phyloP scores from a whole-genome alignment of 768 basidiomycete genomes.

The Mycena haematopus region DNA sequence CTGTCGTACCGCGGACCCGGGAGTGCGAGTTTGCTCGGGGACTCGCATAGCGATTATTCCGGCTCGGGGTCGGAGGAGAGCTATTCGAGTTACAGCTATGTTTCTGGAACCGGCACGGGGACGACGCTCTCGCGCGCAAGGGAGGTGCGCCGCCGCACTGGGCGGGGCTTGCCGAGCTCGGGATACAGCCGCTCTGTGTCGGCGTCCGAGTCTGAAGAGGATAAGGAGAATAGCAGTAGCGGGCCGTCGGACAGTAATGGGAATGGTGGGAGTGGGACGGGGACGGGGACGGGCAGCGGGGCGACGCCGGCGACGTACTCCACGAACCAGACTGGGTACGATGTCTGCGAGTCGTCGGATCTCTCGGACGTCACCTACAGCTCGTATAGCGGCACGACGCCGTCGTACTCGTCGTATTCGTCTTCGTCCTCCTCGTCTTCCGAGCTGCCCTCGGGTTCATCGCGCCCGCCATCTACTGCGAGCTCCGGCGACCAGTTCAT shows the following conservation, averaged over 20 bases:
- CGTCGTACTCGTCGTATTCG: slow-evolving; percentile 28
- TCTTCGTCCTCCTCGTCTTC: slow-evolving; percentile 34
- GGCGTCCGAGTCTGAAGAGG: slow-evolving; percentile 17
- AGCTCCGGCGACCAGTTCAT: slow-evolving; percentile 47
- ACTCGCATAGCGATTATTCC: slow-evolving; percentile 29
- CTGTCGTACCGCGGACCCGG: slow-evolving; percentile 26
- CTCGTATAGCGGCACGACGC: slow-evolving; percentile 38
- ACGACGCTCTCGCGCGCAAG: slow-evolving; percentile 22
- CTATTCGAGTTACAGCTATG: slow-evolving; percentile 25
- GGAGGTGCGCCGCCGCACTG: slow-evolving; percentile 37
- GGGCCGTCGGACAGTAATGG: slow-evolving; percentile 22
- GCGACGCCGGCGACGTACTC: slow-evolving; percentile 42
- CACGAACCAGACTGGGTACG: slow-evolving; percentile 58
- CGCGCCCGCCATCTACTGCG: slow-evolving; percentile 38
- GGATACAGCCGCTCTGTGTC: slow-evolving; percentile 33
- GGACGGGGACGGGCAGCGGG: slow-evolving; percentile 32
- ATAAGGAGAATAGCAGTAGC: slow-evolving; percentile 28
- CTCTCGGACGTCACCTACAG: slow-evolving; percentile 45
- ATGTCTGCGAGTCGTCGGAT: slow-evolving; percentile 60
- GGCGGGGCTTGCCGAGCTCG: slow-evolving; percentile 54
- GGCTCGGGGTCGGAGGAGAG: slow-evolving; percentile 35
- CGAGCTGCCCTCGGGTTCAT: slow-evolving; percentile 31
- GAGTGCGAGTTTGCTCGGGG: slow-evolving; percentile 27
- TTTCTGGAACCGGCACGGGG: slow-evolving; percentile 2
- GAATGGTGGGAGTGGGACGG: slow-evolving; percentile 28